Base-by-base conservation (phyloP, 805 yeast species). In the Saturnispora kantuleensis region DNA sequence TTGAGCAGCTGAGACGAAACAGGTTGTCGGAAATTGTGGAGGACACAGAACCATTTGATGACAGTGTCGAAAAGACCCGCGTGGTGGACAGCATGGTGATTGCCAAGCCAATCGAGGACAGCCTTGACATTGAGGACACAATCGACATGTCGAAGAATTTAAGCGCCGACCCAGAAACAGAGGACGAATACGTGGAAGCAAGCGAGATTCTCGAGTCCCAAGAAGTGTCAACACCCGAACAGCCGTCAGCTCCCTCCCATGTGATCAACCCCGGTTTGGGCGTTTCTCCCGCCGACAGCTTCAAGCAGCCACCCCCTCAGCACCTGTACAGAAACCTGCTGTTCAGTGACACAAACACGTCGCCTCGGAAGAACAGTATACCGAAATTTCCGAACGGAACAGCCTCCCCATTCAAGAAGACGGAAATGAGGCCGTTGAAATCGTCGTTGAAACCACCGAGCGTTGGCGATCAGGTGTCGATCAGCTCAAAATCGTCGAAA, bases 21-120 rank as follows among this genome's bases (percentile, higher is more conserved):
- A 39, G 52, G 29, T 30, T 50, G 21, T 47, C 50, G 2, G 50
- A 47, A 41, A 50, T 50, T 29, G 46, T 31, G 15, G 52, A 50
- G 34, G 49, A 45, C 15, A 46, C 50, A 35, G 49, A 51, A 37
- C 36, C 39, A 6, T 45, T 51, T 33, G 48, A 51, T 38, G 52
- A 47, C 26, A 16, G 35, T 3, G 10, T 17, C 4, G 11, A 9
- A 12, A 16, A 33, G 35, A 35, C 13, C 30, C 38, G 4, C 42
- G 45, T n/a, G 47, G 35, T 39, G 4, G 35, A 44, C 31, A 44
- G 39, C 16, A 31, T 40, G 16, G 17, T 32, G 5, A 39, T 39
- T 18, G 10, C 16, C 7, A 39, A 31, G 36, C 35, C 35, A 17
- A 31, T 17, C 8, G 42, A 31, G 3, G 36, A 39, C 29, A 39